Percentiles rank a stretch among this genome's conserved stretches.
These are phyloP conservation scores for Boletus smithii DNA, from an alignment of 1,284 basidiomycete species.

Conservation along the genomic window DNA sequence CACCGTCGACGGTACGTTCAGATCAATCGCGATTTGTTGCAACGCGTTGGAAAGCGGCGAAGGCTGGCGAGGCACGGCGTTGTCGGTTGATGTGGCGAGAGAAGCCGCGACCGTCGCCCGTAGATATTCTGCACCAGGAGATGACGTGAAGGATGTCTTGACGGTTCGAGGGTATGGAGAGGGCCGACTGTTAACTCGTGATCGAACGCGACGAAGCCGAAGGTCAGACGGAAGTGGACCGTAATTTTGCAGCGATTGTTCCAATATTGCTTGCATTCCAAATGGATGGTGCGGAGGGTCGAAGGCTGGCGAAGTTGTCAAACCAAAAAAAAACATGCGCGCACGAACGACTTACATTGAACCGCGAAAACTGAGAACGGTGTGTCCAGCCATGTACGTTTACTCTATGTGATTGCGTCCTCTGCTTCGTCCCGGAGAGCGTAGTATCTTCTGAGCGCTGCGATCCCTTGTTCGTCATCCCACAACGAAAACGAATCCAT, in stretches of 20 bases:
- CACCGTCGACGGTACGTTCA: constrained; percentile 18
- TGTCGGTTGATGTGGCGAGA: constrained; percentile 18
- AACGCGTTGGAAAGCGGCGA: constrained; percentile 16
- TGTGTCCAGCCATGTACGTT: constrained; percentile 64
- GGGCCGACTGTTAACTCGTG: constrained; percentile 63
- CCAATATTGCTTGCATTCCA: constrained; percentile 68
- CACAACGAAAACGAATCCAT: constrained; percentile 45
- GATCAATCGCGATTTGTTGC: constrained; percentile 24
- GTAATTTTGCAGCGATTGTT: constrained; percentile 68
- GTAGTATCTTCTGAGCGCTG: constrained; percentile 61
- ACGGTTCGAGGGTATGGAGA: constrained; percentile 65
- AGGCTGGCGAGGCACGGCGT: constrained; percentile 1
- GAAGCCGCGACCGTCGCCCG: constrained; percentile 30
- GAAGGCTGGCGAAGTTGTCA: constrained; percentile 51
- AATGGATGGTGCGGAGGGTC: constrained; percentile 59
- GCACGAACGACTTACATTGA: constrained; percentile 54
- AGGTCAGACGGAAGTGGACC: constrained; percentile 68
- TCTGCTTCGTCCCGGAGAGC: constrained; percentile 68
- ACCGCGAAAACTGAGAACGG: constrained; percentile 67
- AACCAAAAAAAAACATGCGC: not conserved
- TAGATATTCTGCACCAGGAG: constrained; percentile 42
- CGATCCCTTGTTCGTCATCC: constrained; percentile 63
- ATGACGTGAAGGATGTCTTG: constrained; percentile 39
- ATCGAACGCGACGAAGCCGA: constrained; percentile 54
- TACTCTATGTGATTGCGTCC: constrained; percentile 63